Evolutionary conservation across 2,329 filamentous ascomycete genomes (phyloP).

Genomic region (Claviceps spartinae): DNA sequence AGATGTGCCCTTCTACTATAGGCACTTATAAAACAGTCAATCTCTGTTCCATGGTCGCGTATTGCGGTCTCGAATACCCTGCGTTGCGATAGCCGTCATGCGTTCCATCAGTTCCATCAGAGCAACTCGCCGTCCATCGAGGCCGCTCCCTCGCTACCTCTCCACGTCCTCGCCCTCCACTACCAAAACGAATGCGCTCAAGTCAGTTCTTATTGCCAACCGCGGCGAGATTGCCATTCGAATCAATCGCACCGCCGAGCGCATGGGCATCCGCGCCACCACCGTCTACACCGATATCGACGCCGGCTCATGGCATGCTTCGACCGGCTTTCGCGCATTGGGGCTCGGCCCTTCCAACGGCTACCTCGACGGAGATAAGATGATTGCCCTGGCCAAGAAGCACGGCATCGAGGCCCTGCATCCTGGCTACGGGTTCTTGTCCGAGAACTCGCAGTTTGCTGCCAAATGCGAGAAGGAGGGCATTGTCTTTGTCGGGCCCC

Average conservation of each 20-base stretch:
- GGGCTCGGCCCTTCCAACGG: constrained; percentile 72
- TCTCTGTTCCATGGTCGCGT: background rate
- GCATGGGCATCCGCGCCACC: constrained; percentile 82
- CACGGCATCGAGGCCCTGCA: constrained; percentile 85
- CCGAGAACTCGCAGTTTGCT: constrained; percentile 86
- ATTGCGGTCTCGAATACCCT: constrained; percentile 2
- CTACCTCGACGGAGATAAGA: constrained; percentile 87
- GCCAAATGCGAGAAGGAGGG: constrained; percentile 79
- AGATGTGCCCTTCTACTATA: background rate
- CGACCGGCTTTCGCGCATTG: constrained; percentile 69
- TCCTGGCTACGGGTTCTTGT: constrained; percentile 91
- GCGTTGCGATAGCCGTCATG: constrained; percentile 23
- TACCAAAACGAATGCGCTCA: constrained; percentile 37
- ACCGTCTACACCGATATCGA: constrained; percentile 94
- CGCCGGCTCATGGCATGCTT: constrained; percentile 72
- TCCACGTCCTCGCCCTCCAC: constrained; percentile 15
- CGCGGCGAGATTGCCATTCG: constrained; percentile 92
- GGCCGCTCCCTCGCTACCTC: constrained; percentile 26
- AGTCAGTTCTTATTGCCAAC: constrained; percentile 88
- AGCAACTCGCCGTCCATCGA: constrained; percentile 34
- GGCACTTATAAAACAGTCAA: too few species aligned
- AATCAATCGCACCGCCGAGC: constrained; percentile 75
- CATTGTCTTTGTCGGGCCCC: constrained; percentile 87
- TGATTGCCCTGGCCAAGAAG: constrained; percentile 75
- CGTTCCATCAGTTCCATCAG: constrained; percentile 44